Base-by-base conservation (phyloP, 768 basidiomycete genomes). In the Lactarius sanguifluus region DNA sequence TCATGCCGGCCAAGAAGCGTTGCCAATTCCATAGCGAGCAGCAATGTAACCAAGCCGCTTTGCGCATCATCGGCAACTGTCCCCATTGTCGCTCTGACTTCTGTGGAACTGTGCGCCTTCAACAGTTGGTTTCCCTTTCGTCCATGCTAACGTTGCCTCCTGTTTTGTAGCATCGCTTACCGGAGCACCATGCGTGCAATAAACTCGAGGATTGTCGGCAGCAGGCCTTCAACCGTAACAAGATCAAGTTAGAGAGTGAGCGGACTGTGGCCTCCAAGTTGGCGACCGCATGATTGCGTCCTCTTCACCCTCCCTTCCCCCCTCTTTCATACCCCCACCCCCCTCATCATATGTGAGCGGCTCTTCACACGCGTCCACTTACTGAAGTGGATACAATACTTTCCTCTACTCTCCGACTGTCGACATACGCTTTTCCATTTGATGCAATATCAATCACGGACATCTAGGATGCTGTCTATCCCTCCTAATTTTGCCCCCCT, bases 201-300 rank as follows among this genome's bases (percentile, higher is more conserved):
- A 89, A 93, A 68, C 79, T 96, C 68, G 88, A 91, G 74, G 88
- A 88, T 76, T 95, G 93, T 79, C 81, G 89, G 69, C 89, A 92
- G 76, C 89, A 92, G 77, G 93, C 93, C 23, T 95, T 94, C 74
- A 86, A 92, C 70, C 83, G 85, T 73, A 94, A 95, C 82, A 94
- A 94, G 85, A 82, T 79, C 61, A 91, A 91, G 79, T 80, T 95
- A 65, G 92, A 94, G 82, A 87, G 87, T 71, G 93, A 95, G 78
- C 86, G 90, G 78, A 95, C 93, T 23, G 88, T 91, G 41, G 88
- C 88, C 40, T 80, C 90, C 74, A 94, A 94, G 87, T 88, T 95
- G 84, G 88, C 89, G 65, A 88, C 86, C 57, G 90, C 90, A 75
- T 92, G 73, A 81, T 62, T 57, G 23, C 65, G 38, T 60, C 59